A percentile compares a stretch with the other conserved stretches of the same genome.
Conservation (phyloP, 495 filamentous ascomycete species). For the Xylaria cubensis region DNA sequence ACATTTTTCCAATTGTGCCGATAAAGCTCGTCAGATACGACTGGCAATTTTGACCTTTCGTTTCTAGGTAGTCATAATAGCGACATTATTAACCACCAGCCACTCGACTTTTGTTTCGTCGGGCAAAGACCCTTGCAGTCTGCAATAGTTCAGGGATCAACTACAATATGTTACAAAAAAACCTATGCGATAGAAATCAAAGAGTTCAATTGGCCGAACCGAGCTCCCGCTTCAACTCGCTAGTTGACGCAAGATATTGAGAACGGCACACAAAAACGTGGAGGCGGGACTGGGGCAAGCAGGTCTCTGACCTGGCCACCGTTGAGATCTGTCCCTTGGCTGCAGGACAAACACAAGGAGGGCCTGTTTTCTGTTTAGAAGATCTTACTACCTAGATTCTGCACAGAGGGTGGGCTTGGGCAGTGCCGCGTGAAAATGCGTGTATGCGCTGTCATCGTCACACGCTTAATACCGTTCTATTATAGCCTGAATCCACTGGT, state of each 20-base stretch:
- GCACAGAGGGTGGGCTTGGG: constrained; percentile 16
- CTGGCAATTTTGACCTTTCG: constrained; percentile 11
- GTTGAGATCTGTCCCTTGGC: constrained; percentile 26
- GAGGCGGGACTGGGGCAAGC: constrained; percentile 27
- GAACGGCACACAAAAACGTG: constrained; percentile 28
- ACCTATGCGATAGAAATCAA: constrained; percentile 12
- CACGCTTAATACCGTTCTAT: constrained; percentile 40
- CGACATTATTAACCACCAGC: constrained; percentile 20
- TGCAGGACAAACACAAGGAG: constrained; percentile 24
- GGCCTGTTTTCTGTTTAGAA: constrained; percentile 7
- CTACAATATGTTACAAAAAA: constrained; percentile 19
- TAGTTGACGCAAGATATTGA: constrained; percentile 18
- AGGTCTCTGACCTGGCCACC: constrained; percentile 23
- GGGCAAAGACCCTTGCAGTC: constrained; percentile 2
- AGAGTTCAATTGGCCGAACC: constrained; percentile 6
- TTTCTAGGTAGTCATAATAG: constrained; percentile 12
- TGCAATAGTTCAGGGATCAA: constrained; percentile 3
- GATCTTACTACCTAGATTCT: constrained; percentile 23
- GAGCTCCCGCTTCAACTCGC: constrained; percentile 16
- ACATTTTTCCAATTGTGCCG: constrained; percentile 22
- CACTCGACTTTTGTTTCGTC: constrained; percentile 18
- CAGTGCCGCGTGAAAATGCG: constrained; percentile 23
- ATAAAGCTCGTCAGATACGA: constrained; percentile 10
- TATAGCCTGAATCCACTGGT: constrained; percentile 42
- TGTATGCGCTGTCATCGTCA: constrained; percentile 47